Evolutionary conservation across 345 rosid genomes (phyloP).

Genomic region (Syzygium jambos): DNA sequence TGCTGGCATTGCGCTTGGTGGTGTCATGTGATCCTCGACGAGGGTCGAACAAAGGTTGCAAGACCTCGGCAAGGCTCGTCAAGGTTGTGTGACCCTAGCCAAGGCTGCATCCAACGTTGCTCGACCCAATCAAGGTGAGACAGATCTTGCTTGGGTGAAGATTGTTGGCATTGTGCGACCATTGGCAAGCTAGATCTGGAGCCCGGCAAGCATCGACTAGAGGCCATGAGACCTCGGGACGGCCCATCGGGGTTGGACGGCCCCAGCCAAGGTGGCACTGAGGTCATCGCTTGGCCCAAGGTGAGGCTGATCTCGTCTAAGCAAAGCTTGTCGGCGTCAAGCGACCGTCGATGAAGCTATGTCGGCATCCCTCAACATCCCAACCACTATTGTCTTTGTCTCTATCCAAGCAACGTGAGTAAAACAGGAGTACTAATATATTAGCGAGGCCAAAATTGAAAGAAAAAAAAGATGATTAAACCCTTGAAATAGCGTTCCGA

Average conservation of each 20-base stretch:
- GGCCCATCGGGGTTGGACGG: background rate
- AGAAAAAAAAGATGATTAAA: background rate
- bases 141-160: background rate
- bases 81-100: background rate
- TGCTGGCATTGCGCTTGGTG: background rate
- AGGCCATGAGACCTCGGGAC: background rate
- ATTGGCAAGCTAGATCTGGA: background rate
- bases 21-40: background rate
- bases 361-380: background rate
- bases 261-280: background rate
- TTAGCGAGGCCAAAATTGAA: background rate
- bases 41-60: background rate
- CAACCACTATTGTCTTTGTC: background rate
- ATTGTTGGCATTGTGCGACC: background rate
- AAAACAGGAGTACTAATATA: background rate
- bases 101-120: background rate
- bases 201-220: background rate
- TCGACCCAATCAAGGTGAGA: background rate
- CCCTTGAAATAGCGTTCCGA: background rate
- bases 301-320: background rate
- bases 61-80: background rate
- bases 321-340: background rate
- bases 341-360: background rate
- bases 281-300: background rate
- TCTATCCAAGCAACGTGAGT: background rate